Percentiles rank a stretch among this genome's conserved stretches.
These are phyloP conservation scores for Angomonas deanei DNA, from an alignment of 208 protist species.

Conservation along the genomic window DNA sequence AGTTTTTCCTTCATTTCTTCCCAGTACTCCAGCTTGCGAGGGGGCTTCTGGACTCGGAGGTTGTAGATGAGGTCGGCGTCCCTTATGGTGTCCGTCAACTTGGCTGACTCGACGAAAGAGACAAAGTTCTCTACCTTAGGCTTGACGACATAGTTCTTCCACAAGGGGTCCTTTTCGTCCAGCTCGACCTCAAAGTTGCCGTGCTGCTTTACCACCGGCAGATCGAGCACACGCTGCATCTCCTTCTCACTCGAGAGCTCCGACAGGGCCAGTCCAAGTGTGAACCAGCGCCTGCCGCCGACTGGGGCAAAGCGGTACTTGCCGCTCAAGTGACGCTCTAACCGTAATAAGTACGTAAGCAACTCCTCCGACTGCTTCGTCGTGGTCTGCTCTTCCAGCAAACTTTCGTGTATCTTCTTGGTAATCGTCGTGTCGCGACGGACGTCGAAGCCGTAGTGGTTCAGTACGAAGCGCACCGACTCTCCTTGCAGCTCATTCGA, in stretches of 20 bases:
- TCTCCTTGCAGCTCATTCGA: constrained; percentile 67
- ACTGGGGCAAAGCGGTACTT: constrained; percentile 69
- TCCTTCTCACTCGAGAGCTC: constrained; percentile 78
- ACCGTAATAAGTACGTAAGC: constrained; percentile 63
- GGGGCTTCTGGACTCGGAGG: constrained; percentile 73
- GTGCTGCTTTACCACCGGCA: constrained; percentile 57
- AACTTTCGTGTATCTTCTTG: constrained; percentile 50
- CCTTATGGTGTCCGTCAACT: constrained; percentile 20
- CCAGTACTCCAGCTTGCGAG: constrained; percentile 57
- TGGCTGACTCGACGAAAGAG: constrained; percentile 55
- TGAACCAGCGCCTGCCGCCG: constrained; percentile 70
- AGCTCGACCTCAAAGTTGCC: constrained; percentile 56
- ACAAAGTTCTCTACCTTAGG: constrained; percentile 36
- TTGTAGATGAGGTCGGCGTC: constrained; percentile 34
- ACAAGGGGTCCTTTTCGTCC: constrained; percentile 56
- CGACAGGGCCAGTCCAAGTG: constrained; percentile 60
- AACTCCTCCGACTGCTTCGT: constrained; percentile 78
- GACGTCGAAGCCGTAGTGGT: constrained; percentile 90
- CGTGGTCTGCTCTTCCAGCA: constrained; percentile 32
- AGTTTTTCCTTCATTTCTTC: constrained; percentile 71
- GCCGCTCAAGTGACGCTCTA: constrained; percentile 79
- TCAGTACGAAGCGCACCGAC: constrained; percentile 69
- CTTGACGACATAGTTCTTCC: constrained; percentile 62
- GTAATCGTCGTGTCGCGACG: constrained; percentile 81
- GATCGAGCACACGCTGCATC: constrained; percentile 59